These are phyloP conservation scores for Aureobasidium mangrovei DNA, from an alignment of 2,329 filamentous ascomycete species.

Conservation along the genomic window DNA sequence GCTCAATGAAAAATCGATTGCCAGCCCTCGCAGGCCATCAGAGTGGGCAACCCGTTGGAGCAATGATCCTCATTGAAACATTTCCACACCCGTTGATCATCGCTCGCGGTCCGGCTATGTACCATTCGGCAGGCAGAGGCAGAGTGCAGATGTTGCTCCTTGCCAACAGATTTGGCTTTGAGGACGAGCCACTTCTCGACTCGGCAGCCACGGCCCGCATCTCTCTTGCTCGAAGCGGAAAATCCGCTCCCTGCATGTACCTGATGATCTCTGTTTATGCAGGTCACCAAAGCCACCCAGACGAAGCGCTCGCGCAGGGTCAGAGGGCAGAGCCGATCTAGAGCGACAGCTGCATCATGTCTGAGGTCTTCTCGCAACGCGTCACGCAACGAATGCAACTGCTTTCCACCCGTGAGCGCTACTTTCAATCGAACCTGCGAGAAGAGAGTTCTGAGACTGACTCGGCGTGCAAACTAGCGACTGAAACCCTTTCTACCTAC, in stretches of 20 bases:
- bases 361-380: not conserved
- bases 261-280: conserved; percentile 12
- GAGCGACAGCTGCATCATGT: not conserved
- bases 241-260: conserved; percentile 3
- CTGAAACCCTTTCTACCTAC: conserved; percentile 1
- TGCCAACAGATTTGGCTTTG: conserved; percentile 8
- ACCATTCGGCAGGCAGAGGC: conserved; percentile 1
- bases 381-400: not conserved
- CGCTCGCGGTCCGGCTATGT: conserved; percentile 8
- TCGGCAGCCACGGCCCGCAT: conserved; percentile 11
- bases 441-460: conserved; percentile 11
- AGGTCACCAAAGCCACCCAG: conserved; percentile 1
- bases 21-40: not conserved
- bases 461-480: conserved; percentile 7
- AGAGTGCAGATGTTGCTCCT: conserved; percentile 6
- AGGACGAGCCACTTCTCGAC: conserved; percentile 2
- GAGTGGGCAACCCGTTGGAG: not conserved
- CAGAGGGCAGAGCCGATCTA: not conserved
- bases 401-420: not conserved
- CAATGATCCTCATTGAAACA: conserved; percentile 5
- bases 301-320: not conserved
- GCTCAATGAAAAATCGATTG: not conserved
- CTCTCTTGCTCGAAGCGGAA: conserved; percentile 1
- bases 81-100: conserved; percentile 11
- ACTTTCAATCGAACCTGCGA: not conserved